These are phyloP conservation scores for Favolaschia claudopus DNA, from an alignment of 768 basidiomycete genomes.

Conservation along the genomic window DNA sequence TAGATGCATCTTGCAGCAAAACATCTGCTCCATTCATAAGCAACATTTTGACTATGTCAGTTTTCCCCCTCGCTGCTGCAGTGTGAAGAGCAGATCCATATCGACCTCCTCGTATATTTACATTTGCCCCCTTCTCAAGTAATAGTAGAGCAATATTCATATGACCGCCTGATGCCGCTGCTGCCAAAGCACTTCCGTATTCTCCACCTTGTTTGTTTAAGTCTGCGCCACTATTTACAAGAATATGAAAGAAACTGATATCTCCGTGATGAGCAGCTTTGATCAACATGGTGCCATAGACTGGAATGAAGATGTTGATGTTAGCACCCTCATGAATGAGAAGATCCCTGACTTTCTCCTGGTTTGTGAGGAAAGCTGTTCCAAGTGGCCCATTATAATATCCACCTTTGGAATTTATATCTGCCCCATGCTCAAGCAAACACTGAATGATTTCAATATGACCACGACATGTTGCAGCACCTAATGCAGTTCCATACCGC, in stretches of 20 bases:
- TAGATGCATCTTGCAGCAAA: too few relatives aligned
- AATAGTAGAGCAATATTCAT: not conserved
- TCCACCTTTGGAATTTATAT: not conserved
- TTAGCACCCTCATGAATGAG: too few relatives aligned
- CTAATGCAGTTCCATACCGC: too few relatives aligned
- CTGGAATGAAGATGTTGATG: too few relatives aligned
- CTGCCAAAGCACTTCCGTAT: not conserved
- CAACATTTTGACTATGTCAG: too few relatives aligned
- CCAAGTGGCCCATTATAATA: not conserved
- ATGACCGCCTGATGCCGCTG: not conserved
- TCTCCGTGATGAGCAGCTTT: too few relatives aligned
- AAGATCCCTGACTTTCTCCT: too few relatives aligned
- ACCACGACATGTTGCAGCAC: not conserved
- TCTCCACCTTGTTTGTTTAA: not conserved
- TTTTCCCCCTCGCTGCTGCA: too few relatives aligned
- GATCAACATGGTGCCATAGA: too few relatives aligned
- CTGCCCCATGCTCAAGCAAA: not conserved
- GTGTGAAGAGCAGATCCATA: too few relatives aligned
- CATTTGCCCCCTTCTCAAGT: not conserved
- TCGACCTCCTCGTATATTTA: not conserved
- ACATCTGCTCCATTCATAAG: too few relatives aligned
- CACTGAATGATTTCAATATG: not conserved
- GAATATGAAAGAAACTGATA: not conserved
- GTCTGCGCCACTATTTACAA: not conserved
- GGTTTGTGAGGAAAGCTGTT: not conserved